Base-by-base conservation (phyloP, 2,329 filamentous ascomycete genomes). In the Paracamarosporium sp. region DNA sequence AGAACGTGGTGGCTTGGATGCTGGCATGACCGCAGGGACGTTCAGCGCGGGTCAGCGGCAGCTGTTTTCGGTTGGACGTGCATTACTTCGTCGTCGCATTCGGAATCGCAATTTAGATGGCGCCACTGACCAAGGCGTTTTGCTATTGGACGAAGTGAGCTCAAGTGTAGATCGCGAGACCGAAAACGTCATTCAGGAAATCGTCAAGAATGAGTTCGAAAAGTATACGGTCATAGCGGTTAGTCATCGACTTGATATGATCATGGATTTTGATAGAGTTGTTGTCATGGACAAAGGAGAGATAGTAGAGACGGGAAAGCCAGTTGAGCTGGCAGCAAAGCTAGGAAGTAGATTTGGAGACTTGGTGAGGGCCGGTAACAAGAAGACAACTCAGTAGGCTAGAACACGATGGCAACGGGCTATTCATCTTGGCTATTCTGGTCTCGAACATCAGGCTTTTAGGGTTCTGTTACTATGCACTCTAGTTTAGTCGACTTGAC, bases 51-150 rank as follows among this genome's bases (percentile, higher is more conserved):
- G 88, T 0, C 86, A 89, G 69, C 82, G 81, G 47, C 87, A 89
- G 62, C 79, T 89, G 0, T 85, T 90, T 56, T 85, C 81, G 53
- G 78, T 90, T 1, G 86, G 82, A 0, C 75, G 86, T 0, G 86
- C 85, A 0, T 77, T 88, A 15, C 70, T 88, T 8, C 60, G 56
- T 33, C 44, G 31, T 11, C 48, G 60, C 7, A 55, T 56, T 27
- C 40, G 57, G 17, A 36, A 53, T 17, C 47, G 55, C 40, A 33
- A 45, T 24, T 4, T 54, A n/a, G 54, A n/a, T 24, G 20, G 52
- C 20, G 48, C 31, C 15, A 46, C 54, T 38, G 40, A 55, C 17
- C 52, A 61, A 24, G 61, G 61, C 4, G 60, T 71, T 15, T 24
- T 71, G 31, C 41, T 71, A 7, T 31, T 67, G 31, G 66, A 67